These are phyloP conservation scores for Ophiorrhiza pumila DNA, from an alignment of 257 asterid genomes.

Conservation along the genomic window DNA sequence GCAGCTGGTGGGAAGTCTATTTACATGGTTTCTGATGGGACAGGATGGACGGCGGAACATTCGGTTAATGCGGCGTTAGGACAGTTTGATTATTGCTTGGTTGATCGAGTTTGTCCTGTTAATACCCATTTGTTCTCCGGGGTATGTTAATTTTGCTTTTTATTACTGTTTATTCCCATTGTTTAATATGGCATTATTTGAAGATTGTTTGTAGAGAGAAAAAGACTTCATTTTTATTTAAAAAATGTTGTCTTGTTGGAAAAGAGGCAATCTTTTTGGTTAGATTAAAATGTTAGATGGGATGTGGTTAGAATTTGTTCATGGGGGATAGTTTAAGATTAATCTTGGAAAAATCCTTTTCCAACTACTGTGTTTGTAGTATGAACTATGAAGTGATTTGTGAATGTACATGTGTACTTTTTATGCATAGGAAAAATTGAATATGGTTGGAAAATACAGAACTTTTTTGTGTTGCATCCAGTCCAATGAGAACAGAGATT, in stretches of 20 bases:
- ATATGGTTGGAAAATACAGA: background rate
- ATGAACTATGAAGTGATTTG: background rate
- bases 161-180: background rate
- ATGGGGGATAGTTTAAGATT: background rate
- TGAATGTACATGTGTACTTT: background rate
- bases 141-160: constrained; percentile 36
- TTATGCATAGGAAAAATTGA: background rate
- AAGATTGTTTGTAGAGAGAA: background rate
- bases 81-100: constrained; percentile 88
- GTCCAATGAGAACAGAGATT: background rate
- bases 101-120: constrained; percentile 76
- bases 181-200: background rate
- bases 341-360: background rate
- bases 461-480: background rate
- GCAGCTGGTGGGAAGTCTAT: constrained; percentile 47
- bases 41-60: constrained; percentile 97
- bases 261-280: background rate
- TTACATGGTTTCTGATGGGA: constrained; percentile 90
- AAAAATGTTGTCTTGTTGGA: too few relatives aligned
- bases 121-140: constrained; percentile 91
- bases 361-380: background rate
- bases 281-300: background rate
- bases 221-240: background rate
- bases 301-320: background rate
- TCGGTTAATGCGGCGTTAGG: constrained; percentile 89